These are phyloP conservation scores for Arthrobotrys conoides DNA, from an alignment of 2,329 filamentous ascomycete genomes.

Conservation along the genomic window DNA sequence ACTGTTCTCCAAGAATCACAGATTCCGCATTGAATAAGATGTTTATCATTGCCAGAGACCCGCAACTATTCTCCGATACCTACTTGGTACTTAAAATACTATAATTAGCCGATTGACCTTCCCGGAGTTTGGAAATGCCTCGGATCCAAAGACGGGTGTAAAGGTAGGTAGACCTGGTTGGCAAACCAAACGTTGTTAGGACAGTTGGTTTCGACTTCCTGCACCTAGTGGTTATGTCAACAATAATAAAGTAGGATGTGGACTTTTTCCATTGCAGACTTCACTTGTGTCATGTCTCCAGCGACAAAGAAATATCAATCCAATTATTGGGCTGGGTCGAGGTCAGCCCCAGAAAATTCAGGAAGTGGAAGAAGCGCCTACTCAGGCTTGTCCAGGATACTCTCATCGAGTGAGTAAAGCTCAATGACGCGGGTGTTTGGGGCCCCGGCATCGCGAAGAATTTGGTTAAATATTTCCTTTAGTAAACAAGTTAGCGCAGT, in stretches of 20 bases:
- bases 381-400: conserved; percentile 76
- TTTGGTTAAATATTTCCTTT: conserved; percentile 86
- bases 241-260: not conserved
- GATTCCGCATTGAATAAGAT: conserved; percentile 86
- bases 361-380: conserved; percentile 66
- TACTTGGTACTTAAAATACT: conserved; percentile 66
- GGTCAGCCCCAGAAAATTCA: conserved; percentile 7
- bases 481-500: not conserved
- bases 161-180: conserved; percentile 77
- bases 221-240: not conserved
- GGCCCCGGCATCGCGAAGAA: conserved; percentile 84
- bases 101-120: conserved; percentile 4
- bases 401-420: conserved; percentile 79
- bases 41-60: conserved; percentile 91
- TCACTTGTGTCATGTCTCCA: conserved; percentile 73
- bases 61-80: conserved; percentile 88
- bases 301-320: conserved; percentile 89
- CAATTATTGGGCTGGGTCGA: conserved; percentile 76
- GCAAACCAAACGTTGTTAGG: conserved; percentile 88
- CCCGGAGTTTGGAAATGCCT: not conserved
- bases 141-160: not conserved
- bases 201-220: conserved; percentile 72
- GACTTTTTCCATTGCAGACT: conserved; percentile 59
- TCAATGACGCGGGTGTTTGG: conserved; percentile 81
- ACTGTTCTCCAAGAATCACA: conserved; percentile 77